phyloP scores from a whole-genome alignment of 257 asterid species.

The Ballota nigra region DNA sequence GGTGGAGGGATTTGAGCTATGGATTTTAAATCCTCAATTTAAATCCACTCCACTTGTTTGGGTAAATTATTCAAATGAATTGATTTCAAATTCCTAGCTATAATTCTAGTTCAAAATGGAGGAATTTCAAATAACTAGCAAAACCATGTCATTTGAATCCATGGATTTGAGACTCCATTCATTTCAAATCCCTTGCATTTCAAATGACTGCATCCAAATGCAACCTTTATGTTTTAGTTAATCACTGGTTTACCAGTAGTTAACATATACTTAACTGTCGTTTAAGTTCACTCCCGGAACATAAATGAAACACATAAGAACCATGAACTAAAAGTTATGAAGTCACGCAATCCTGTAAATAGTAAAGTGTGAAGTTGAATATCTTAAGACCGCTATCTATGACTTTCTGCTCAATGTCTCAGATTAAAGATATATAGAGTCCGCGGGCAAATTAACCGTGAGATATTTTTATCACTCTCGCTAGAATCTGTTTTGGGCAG shows the following conservation, averaged over 20 bases:
- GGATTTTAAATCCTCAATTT: no score
- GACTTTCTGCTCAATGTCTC: slow-evolving; percentile 1
- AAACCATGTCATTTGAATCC: no score
- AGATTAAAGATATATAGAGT: not conserved
- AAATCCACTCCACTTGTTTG: no score
- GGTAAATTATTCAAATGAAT: no score
- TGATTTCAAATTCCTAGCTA: no score
- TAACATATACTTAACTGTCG: not conserved
- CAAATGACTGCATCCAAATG: no score
- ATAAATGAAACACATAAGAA: not conserved
- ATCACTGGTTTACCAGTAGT: not conserved
- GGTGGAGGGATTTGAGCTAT: no score
- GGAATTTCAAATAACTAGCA: no score
- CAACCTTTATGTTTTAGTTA: not conserved
- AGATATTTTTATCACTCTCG: not conserved
- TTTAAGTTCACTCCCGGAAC: not conserved
- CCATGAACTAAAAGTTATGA: not conserved
- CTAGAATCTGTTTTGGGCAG: not conserved
- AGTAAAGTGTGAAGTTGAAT: not conserved
- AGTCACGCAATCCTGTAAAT: not conserved
- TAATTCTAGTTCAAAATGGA: no score
- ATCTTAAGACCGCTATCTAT: slow-evolving; percentile 12
- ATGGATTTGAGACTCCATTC: no score
- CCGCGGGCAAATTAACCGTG: not conserved
- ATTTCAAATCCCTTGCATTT: no score